These are phyloP conservation scores for Dryas alaskensis DNA, from an alignment of 306 rosid species.

Conservation along the genomic window DNA sequence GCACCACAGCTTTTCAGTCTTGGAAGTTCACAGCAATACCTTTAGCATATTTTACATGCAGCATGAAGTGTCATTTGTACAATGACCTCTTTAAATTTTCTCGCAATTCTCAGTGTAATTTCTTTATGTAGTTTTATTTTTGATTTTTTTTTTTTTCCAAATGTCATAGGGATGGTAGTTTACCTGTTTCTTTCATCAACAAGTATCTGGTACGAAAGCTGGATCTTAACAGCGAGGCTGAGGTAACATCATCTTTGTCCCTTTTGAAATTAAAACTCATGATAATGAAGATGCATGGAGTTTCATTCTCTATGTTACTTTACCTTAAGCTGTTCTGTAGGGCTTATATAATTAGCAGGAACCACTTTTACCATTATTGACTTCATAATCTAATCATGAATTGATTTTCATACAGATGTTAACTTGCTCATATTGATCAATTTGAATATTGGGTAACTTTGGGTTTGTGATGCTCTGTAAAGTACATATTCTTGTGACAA, in stretches of 20 bases:
- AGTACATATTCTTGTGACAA: too few species aligned
- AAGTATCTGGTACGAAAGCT: conserved; percentile 52
- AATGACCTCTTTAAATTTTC: not conserved
- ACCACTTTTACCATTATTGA: not conserved
- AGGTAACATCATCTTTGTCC: conserved; percentile 41
- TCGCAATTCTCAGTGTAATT: not conserved
- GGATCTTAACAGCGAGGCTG: conserved; percentile 48
- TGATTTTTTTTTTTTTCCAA: conserved; percentile 6
- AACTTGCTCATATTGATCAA: not conserved
- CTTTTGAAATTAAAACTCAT: not conserved
- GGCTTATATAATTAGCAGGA: not conserved
- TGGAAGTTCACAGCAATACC: not conserved
- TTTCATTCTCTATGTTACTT: not conserved
- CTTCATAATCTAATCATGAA: not conserved
- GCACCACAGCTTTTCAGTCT: not conserved
- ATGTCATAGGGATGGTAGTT: conserved; percentile 44
- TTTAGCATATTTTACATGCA: not conserved
- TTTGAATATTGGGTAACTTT: not conserved
- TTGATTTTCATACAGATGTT: too few species aligned
- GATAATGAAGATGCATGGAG: not conserved
- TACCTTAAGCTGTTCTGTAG: not conserved
- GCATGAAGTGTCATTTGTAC: too few species aligned
- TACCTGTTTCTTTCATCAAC: conserved; percentile 45
- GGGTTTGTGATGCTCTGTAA: not conserved
- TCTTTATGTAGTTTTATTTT: not conserved